Base-by-base conservation (phyloP, 1,139 yeast species). In the Blastobotrys buckinghamii region DNA sequence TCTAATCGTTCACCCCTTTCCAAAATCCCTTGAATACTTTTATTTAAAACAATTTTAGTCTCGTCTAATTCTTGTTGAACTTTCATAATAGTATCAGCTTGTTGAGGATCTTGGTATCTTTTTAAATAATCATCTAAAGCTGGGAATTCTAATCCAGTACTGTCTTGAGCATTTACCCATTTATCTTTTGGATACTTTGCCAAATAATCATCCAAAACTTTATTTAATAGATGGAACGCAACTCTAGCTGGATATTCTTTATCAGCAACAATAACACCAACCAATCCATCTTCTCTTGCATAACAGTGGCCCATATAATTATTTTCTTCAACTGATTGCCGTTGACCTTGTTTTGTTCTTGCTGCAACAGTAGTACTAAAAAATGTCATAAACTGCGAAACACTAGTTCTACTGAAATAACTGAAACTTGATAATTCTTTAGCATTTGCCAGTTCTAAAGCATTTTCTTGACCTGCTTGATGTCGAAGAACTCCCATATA, bases 41-140 rank as follows among this genome's bases (percentile, higher is more conserved):
- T 89, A 71, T 92, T 97, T 62, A 92, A 75, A 38, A 90, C 96
- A 60, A 90, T 88, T 75, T 92, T 94, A 39, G 98, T 92, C 65
- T 94, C 98, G 69, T 94, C 98, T 61, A 92, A 78, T 69, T 92
- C 98, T 65, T 89, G 95, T 72, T 94, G 98, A 34, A 92, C 98
- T 68, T 84, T 86, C 95, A 92, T 84, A 57, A 92, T 83, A 15
- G 96, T 84, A 65, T 92, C 99, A 0, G 98, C 97, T 71, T 92
- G 96, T 35, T 84, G 77, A 22, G 99, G 99, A 67, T 94, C 96
- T 71, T 92, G 98, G 71, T 94, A 92, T 64, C 87, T 86, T 60
- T 75, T 71, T 59, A 94, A 71, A 66, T 89, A 89, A 29, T 72
- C 72, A 37, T 82, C 84, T 61, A 92, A 74, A 54, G 78, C 79